These are phyloP conservation scores for Carallia pectinifolia DNA, from an alignment of 345 rosid genomes.

Conservation along the genomic window DNA sequence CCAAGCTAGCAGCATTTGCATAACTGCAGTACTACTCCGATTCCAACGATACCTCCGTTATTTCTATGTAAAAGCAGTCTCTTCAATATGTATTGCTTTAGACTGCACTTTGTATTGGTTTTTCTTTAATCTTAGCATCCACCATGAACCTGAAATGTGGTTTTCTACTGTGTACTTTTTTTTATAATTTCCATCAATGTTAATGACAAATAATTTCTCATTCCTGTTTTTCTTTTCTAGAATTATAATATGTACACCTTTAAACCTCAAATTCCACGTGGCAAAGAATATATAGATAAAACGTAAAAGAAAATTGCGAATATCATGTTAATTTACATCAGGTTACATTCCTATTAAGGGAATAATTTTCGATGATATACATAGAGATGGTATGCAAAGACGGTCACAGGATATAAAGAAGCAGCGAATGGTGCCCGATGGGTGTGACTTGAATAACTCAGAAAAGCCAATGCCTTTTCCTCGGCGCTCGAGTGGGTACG, in stretches of 20 bases:
- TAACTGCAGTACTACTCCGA: background rate
- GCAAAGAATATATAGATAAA: background rate
- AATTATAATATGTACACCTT: no score
- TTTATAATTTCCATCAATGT: no score
- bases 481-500: constrained; percentile 65
- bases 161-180: no score
- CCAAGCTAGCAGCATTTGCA: constrained; percentile 31
- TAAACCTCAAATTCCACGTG: background rate
- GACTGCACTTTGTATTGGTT: no score
- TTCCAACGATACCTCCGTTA: background rate
- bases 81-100: no score
- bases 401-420: no score
- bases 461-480: constrained; percentile 81
- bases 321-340: background rate
- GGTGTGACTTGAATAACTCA: constrained; percentile 13
- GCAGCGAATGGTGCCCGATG: background rate
- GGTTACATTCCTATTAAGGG: background rate
- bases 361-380: background rate
- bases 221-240: no score
- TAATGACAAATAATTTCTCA: no score
- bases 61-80: no score
- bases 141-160: no score
- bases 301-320: background rate
- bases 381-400: no score
- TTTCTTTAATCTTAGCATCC: background rate